Conservation (phyloP, 805 yeast species). For the Sugiyamaella americana region DNA sequence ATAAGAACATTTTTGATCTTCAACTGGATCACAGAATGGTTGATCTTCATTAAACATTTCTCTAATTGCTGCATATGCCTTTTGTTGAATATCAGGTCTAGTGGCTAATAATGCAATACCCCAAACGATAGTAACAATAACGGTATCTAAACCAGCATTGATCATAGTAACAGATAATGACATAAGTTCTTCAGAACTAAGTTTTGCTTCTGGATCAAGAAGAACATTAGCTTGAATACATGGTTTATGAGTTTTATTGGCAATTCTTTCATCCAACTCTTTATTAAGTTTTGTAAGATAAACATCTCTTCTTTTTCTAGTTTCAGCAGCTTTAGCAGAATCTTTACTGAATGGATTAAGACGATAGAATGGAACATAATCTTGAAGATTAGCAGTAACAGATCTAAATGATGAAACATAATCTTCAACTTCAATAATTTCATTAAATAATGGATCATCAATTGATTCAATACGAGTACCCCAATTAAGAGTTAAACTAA, state of each 20-base stretch:
- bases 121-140: background rate
- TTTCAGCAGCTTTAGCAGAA: slow-evolving; percentile 13
- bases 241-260: slow-evolving; percentile 14
- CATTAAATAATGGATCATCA: slow-evolving; percentile 24
- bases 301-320: slow-evolving; percentile 20
- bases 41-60: slow-evolving; percentile 28
- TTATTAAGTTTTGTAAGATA: slow-evolving; percentile 14
- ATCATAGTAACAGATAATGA: slow-evolving; percentile 8
- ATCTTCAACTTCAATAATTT: slow-evolving; percentile 29
- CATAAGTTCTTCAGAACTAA: slow-evolving; percentile 9
- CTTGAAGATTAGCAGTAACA: slow-evolving; percentile 34
- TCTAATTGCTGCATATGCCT: slow-evolving; percentile 17
- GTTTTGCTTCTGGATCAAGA: slow-evolving; percentile 20
- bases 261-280: slow-evolving; percentile 16
- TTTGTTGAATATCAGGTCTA: slow-evolving; percentile 2
- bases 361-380: slow-evolving; percentile 32
- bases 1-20: slow-evolving; percentile 37
- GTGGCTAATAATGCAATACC: slow-evolving; percentile 4
- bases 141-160: slow-evolving; percentile 7
- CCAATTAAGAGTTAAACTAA: slow-evolving; percentile 35
- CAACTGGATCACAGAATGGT: slow-evolving; percentile 19
- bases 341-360: slow-evolving; percentile 9
- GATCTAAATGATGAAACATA: slow-evolving; percentile 30
- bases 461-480: slow-evolving; percentile 35
- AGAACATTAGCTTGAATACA: slow-evolving; percentile 22